phyloP scores from a whole-genome alignment of 257 asterid genomes.

The Solanum ahanhuiri region DNA sequence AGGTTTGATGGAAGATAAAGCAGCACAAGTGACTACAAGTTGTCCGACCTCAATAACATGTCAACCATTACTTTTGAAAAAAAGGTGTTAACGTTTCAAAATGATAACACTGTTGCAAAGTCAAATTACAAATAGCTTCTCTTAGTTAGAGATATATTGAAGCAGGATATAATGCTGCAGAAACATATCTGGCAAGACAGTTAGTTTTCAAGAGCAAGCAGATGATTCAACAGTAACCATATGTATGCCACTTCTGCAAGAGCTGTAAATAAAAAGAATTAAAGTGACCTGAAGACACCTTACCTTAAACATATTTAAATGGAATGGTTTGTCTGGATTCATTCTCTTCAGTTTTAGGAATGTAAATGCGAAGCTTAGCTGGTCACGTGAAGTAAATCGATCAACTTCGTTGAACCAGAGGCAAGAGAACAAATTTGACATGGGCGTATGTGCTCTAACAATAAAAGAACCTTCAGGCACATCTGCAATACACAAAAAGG shows the following conservation, averaged over 20 bases:
- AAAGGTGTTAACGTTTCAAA: neutral
- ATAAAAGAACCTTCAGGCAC: constrained; percentile 95
- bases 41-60: neutral
- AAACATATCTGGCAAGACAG: neutral
- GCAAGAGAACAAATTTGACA: constrained; percentile 88
- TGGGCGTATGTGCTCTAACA: constrained; percentile 80
- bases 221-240: neutral
- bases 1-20: neutral
- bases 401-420: constrained; percentile 92
- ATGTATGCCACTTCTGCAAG: neutral
- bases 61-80: neutral
- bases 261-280: neutral
- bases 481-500: constrained; percentile 25
- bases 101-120: neutral
- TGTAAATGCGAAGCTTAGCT: constrained; percentile 83
- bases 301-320: constrained; percentile 83
- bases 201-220: neutral
- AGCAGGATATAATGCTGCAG: neutral
- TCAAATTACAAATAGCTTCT: neutral
- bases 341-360: constrained; percentile 66
- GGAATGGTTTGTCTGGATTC: constrained; percentile 56
- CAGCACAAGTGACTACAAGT: neutral
- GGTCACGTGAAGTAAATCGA: constrained; percentile 89
- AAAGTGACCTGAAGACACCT: neutral
- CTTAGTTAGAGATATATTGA: neutral